Evolutionary conservation across 345 rosid species (phyloP), one percentile per base, ranked within the genome.

Genomic region (Punica granatum): DNA sequence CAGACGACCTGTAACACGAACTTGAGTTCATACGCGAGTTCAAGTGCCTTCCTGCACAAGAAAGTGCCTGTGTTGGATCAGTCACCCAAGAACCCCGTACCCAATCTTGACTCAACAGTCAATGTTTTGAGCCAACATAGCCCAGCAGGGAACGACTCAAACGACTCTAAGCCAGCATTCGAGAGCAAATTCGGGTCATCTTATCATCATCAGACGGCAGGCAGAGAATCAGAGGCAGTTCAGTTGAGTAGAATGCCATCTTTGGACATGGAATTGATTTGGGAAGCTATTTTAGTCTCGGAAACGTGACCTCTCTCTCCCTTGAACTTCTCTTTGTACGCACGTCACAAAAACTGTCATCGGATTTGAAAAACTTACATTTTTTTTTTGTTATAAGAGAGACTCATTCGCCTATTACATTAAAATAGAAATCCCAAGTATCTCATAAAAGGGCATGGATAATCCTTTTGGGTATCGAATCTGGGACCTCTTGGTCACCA

Each of bases 181-280:
- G 82, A 64, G 26, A 56, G 65, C 70, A 71, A 68, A 70, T 58
- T 23, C 48, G 80, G 35, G 34, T 35, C 72, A 31, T 69, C 70
- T 19, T 77, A 71, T 56, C 32, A 56, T 26, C 61, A 56, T 26
- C 33, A 26, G 63, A 46, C 64, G 73, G 48, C 70, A 31, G 12
- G 36, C 8, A 68, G 77, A 49, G 94, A 88, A 64, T 70, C 67
- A n/a, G 97, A 82, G 70, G 83, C 77, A 46, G 87, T 88, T 73
- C 96, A 88, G 80, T 70, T 94, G 63, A 94, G 99, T 77, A 90
- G 90, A 75, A 88, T 94, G 95, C 99, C 99, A 39, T 91, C 99
- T 3, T 77, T 94, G 84, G 99, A 94, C 80, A 94, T 94, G 90
- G 99, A 94, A 70, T 84, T 78, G 74, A 89, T 91, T 61, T 90